Percentiles rank a stretch among this genome's conserved stretches.
Conservation (phyloP, 305 asterid species). For the Andrographis paniculata region DNA sequence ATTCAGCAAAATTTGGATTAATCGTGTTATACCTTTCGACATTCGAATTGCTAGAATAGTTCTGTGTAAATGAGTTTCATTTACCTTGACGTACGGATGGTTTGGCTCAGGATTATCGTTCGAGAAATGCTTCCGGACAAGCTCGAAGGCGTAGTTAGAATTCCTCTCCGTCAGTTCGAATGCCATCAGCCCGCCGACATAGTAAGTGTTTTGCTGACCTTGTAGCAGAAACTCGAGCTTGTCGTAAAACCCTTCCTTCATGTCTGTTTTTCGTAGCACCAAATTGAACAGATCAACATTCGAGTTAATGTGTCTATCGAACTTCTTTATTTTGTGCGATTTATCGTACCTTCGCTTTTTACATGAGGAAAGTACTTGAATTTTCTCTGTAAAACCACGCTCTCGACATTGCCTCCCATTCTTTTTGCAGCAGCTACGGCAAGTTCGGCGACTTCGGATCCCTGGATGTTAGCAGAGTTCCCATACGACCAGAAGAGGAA, state of each 20-base stretch:
- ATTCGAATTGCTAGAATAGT: too few species aligned
- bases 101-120: conserved; percentile 36
- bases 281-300: not conserved
- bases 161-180: conserved; percentile 87
- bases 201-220: conserved; percentile 64
- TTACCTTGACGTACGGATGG: conserved; percentile 63
- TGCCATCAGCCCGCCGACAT: conserved; percentile 72
- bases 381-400: conserved; percentile 44
- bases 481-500: conserved; percentile 88
- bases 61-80: too few species aligned
- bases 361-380: conserved; percentile 82
- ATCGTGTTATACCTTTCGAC: too few species aligned
- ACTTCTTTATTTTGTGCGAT: not conserved
- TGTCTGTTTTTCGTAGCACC: conserved; percentile 36
- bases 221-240: conserved; percentile 60
- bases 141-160: conserved; percentile 50
- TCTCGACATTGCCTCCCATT: conserved; percentile 54
- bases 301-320: not conserved
- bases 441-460: conserved; percentile 38
- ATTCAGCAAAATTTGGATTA: too few species aligned
- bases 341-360: conserved; percentile 52
- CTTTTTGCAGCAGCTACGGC: conserved; percentile 50
- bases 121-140: conserved; percentile 54
- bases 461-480: conserved; percentile 48
- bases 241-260: conserved; percentile 70